phyloP scores from a whole-genome alignment of 23 red algal genomes.

The Gracilaria gracilis region DNA sequence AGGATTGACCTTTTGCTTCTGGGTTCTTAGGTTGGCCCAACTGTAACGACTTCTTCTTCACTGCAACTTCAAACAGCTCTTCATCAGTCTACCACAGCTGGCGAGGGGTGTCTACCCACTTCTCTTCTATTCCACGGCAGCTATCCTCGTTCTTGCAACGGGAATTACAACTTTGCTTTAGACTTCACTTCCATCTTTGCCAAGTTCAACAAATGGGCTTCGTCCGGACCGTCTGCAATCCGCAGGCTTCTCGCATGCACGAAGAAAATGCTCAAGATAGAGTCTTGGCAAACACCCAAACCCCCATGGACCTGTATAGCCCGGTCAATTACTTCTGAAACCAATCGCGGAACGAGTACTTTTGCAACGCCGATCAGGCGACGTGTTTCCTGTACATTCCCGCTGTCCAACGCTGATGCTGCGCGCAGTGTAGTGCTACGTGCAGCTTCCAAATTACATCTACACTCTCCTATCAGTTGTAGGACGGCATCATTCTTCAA shows the following conservation, averaged over 20 bases:
- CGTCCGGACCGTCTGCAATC: constrained; percentile 95
- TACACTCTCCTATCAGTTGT: constrained; percentile 59
- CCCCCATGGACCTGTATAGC: constrained; percentile 87
- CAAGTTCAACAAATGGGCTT: constrained; percentile 70
- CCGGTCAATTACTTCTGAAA: constrained; percentile 72
- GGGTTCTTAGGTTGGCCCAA: too few relatives aligned
- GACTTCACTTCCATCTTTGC: constrained; percentile 45
- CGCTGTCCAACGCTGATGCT: constrained; percentile 52
- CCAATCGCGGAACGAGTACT: constrained; percentile 60
- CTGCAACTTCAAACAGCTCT: too few relatives aligned
- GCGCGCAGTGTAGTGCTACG: constrained; percentile 34
- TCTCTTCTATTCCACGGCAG: too few relatives aligned
- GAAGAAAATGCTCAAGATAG: constrained; percentile 64
- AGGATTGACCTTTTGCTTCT: too few relatives aligned
- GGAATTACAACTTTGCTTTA: constrained; percentile 37
- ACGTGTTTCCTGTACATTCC: constrained; percentile 21
- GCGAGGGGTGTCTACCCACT: too few relatives aligned
- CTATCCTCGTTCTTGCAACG: too few relatives aligned
- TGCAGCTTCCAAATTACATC: constrained; percentile 74
- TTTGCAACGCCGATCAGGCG: constrained; percentile 75
- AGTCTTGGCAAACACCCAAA: constrained; percentile 84
- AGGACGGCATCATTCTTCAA: constrained; percentile 68
- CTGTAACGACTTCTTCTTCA: too few relatives aligned
- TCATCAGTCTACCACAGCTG: too few relatives aligned
- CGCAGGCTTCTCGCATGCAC: constrained; percentile 75